A percentile compares a stretch with the other conserved stretches of the same genome.
phyloP scores from a whole-genome alignment of 2,329 filamentous ascomycete genomes.

The Aureobasidium sp. region DNA sequence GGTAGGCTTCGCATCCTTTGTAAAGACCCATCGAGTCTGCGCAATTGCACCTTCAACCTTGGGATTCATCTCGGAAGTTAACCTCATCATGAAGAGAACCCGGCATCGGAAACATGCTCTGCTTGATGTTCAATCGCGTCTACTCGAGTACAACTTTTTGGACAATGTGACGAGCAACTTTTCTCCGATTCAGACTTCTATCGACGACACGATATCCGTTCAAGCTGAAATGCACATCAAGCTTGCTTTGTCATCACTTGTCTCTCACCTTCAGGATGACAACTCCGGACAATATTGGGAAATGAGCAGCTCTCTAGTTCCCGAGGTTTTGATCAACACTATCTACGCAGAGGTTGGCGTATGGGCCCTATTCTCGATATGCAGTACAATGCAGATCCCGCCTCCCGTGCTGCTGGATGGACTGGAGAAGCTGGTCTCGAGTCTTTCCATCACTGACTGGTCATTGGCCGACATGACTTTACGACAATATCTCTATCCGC shows the following conservation, averaged over 20 bases:
- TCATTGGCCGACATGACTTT: background rate
- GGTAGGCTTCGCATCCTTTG: background rate
- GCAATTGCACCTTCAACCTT: background rate
- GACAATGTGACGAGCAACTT: slow-evolving; percentile 16
- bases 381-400: background rate
- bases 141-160: slow-evolving; percentile 13
- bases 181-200: slow-evolving; percentile 15
- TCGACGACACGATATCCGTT: slow-evolving; percentile 16
- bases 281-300: slow-evolving; percentile 5
- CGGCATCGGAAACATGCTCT: background rate
- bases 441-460: background rate
- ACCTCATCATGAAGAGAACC: background rate
- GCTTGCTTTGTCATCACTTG: slow-evolving; percentile 17
- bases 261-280: slow-evolving; percentile 14
- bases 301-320: slow-evolving; percentile 13
- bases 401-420: background rate
- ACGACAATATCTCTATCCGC: background rate
- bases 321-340: slow-evolving; percentile 16
- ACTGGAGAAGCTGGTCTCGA: background rate
- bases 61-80: background rate
- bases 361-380: slow-evolving; percentile 18
- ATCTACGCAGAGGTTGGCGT: slow-evolving; percentile 18
- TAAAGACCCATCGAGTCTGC: background rate
- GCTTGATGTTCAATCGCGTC: background rate
- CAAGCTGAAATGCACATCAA: slow-evolving; percentile 17